Conservation (phyloP, 441 rosid genomes). For the Viola pubescens region DNA sequence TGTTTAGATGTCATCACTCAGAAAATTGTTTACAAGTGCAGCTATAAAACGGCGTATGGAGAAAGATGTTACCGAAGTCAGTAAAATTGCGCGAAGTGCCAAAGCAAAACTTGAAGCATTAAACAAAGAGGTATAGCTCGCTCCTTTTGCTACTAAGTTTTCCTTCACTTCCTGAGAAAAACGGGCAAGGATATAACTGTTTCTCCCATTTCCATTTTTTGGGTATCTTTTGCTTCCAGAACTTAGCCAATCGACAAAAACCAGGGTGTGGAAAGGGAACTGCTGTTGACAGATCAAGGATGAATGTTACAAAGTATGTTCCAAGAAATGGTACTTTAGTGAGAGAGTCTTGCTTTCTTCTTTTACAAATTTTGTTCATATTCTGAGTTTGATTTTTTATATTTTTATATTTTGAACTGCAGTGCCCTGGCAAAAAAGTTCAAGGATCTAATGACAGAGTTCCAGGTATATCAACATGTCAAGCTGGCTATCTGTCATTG, state of each 20-base stretch:
- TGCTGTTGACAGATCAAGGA: constrained; percentile 81
- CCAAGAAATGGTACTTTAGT: background rate
- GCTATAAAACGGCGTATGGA: constrained; percentile 91
- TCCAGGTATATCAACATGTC: constrained; percentile 45
- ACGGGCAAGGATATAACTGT: background rate
- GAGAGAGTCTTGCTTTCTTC: background rate
- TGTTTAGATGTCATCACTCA: background rate
- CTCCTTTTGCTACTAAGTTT: constrained; percentile 3
- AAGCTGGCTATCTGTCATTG: constrained; percentile 1
- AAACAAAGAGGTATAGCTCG: constrained; percentile 55
- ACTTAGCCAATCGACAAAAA: constrained; percentile 70
- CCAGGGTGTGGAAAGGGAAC: constrained; percentile 90
- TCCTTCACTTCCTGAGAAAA: background rate
- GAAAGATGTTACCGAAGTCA: constrained; percentile 84
- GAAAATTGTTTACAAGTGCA: constrained; percentile 21
- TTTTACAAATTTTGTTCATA: background rate
- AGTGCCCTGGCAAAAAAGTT: constrained; percentile 59
- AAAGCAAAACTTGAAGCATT: constrained; percentile 69
- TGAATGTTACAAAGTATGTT: constrained; percentile 67
- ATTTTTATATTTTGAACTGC: constrained; percentile 19
- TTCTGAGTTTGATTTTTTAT: background rate
- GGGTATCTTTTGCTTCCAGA: constrained; percentile 28
- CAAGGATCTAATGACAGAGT: constrained; percentile 74
- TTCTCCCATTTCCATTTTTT: constrained; percentile 7
- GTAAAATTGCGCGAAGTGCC: constrained; percentile 67